Percentiles rank a stretch among this genome's conserved stretches.
Conservation (phyloP, 1,284 basidiomycete genomes). For the Ustilago tritici region DNA sequence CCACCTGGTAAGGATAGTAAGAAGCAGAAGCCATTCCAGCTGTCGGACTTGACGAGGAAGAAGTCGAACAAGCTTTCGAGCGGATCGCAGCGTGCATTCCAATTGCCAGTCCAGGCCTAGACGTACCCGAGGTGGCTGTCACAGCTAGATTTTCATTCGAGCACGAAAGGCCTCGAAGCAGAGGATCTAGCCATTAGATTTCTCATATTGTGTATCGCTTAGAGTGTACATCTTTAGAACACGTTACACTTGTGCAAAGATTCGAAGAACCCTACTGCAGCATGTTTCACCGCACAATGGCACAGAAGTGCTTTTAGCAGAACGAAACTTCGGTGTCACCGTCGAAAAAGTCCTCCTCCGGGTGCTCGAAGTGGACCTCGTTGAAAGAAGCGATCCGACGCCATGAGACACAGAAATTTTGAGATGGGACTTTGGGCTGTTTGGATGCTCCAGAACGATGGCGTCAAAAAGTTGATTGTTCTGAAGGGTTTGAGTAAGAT, state of each 20-base stretch:
- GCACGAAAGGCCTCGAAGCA: neutral
- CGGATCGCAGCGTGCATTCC: conserved; percentile 42
- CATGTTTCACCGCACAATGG: neutral
- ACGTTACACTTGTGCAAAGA: neutral
- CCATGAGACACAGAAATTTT: conserved; percentile 70
- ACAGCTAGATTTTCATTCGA: neutral
- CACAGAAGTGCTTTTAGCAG: too few species aligned
- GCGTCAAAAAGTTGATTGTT: too few species aligned
- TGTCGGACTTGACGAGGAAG: neutral
- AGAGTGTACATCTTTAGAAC: conserved; percentile 1
- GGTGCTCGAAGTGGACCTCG: conserved; percentile 67
- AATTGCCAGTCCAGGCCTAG: conserved; percentile 9
- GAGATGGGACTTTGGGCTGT: conserved; percentile 51
- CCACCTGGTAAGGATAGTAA: conserved; percentile 13
- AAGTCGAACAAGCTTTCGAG: conserved; percentile 34
- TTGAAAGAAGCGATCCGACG: conserved; percentile 71
- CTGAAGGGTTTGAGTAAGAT: neutral
- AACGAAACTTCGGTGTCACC: neutral
- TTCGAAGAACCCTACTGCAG: neutral
- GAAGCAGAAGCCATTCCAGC: conserved; percentile 2
- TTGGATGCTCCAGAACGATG: too few species aligned
- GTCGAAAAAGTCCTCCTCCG: conserved; percentile 10
- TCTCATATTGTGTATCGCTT: neutral
- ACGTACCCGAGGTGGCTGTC: neutral
- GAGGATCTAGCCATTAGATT: neutral